These are phyloP conservation scores for Xeromyces bisporus DNA, from an alignment of 495 filamentous ascomycete genomes.

Conservation along the genomic window DNA sequence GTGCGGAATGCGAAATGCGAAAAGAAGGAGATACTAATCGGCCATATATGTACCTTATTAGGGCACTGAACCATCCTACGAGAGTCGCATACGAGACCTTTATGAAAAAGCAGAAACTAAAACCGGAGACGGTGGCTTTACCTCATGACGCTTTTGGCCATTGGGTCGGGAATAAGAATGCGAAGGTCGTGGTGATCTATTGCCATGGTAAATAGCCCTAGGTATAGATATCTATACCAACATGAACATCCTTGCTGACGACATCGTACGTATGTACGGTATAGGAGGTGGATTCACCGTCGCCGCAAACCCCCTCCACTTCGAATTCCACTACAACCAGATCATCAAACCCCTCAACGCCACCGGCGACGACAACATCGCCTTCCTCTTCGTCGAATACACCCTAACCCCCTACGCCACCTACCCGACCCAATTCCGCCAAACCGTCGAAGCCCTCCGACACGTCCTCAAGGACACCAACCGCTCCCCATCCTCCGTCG, in stretches of 20 bases:
- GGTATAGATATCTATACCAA: too few species aligned
- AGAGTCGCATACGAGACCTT: slow-evolving; percentile 27
- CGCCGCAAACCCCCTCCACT: slow-evolving; percentile 22
- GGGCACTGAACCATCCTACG: slow-evolving; percentile 19
- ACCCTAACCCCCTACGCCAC: slow-evolving; percentile 32
- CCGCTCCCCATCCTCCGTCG: slow-evolving; percentile 26
- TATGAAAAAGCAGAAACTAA: slow-evolving; percentile 27
- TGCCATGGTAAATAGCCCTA: slow-evolving; percentile 43
- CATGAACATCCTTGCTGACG: not conserved
- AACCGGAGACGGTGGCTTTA: slow-evolving; percentile 31
- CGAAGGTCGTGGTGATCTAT: slow-evolving; percentile 40
- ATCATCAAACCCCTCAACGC: slow-evolving; percentile 26
- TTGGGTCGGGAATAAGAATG: slow-evolving; percentile 41
- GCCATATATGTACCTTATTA: too few species aligned
- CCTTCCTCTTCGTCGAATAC: slow-evolving; percentile 38
- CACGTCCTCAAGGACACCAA: slow-evolving; percentile 28
- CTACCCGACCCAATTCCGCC: slow-evolving; percentile 43
- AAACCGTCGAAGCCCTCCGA: slow-evolving; percentile 35
- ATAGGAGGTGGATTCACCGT: slow-evolving; percentile 46
- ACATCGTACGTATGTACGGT: slow-evolving; percentile 1
- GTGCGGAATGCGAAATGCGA: slow-evolving; percentile 3
- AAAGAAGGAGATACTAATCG: too few species aligned
- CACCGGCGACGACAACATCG: slow-evolving; percentile 26
- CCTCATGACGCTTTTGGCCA: slow-evolving; percentile 34
- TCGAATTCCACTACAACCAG: slow-evolving; percentile 26